Base-by-base conservation (phyloP, 306 rosid genomes). In the Quercus cerris region DNA sequence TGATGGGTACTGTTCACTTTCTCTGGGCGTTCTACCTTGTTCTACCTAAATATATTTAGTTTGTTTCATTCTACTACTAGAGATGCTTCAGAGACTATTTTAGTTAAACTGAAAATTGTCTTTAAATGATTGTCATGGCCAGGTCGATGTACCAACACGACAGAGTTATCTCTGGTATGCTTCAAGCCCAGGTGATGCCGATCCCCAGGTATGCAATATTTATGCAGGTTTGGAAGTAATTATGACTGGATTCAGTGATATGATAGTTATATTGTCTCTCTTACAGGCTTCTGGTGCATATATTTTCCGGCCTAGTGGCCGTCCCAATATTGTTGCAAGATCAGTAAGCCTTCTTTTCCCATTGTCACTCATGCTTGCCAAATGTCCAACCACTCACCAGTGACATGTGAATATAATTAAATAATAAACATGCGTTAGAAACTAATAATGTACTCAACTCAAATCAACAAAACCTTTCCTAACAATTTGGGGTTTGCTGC, bases 81-180 rank as follows among this genome's bases (percentile, higher is more conserved):
- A 81, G 61, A 59, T 44, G 76, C 38, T 57, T 81, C 35, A 27
- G 57, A 59, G 44, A 35, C 59, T 54, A 72, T 52, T 66, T 19
- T 15, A n/a, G 31, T 66, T 77, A 44, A 46, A 33, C 6, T 72
- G 74, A 83, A 52, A 81, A 66, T 73, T 71, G 80, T 52, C 67
- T 54, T 80, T 30, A 54, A 62, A 79, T 75, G 76, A 51, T 19
- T 35, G 79, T 80, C 55, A 71, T 77, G 68, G 9, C 66, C 87
- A 94, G 98, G 97, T 94, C 52, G 87, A 91, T 86, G 81, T 94
- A 58, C 97, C 97, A 52, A 76, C 92, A 83, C 97, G 92, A 56
- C 97, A 94, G 81, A 91, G 90, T 87, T 91, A 87, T 82, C 92
- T 92, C 73, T 92, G 92, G 93, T 94, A 94, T 85, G 88, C 81